Base-by-base conservation (phyloP, 192 early-diverging fungal genomes). In the Oehlia diaphana region DNA sequence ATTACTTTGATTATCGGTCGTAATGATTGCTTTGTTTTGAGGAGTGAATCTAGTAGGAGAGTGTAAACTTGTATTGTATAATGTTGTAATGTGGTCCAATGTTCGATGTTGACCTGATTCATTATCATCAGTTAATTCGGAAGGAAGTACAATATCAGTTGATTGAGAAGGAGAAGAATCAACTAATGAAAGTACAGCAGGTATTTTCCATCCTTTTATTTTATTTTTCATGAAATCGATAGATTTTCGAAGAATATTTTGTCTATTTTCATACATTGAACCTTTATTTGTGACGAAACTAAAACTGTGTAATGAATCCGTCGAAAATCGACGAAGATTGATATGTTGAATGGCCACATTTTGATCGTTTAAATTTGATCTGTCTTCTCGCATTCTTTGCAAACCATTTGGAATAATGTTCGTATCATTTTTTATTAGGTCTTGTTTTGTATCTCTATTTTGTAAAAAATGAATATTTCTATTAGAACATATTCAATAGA, bases 1-100 rank as follows among this genome's bases (percentile, higher is more conserved):
- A 21, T 85, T 75, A 63, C 87, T 83, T 39, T 84, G 39, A 19
- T 77, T 77, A 80, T 90, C 82, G 0, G 89, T 91, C 0, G 91
- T 91, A 33, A 91, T 82, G 33, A 90, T 91, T 21, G 88, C 88
- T 74, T 92, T 90, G 58, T 86, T 89, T 77, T 89, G 88, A 13
- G 90, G 90, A 2, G 88, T 79, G 49, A 90, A 91, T 23, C 90
- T 85, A 1, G 85, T 88, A 2, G 90, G 88, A 35, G 84, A 82
- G 63, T 90, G 89, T 35, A 89, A 65, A 3, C 65, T 23, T 72
- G 37, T 65, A 1, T 78, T 63, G 4, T 79, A 72, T n/a, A 78
- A 31, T 66, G 81, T 28, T 9, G 70, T 80, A 19, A 85, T 67
- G 23, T 31, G 31, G 31, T 82, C 81, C 80, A 85, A 81, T 35